Evolutionary conservation across 139 green algal species (phyloP), one percentile per base, ranked within the genome.

Genomic region (Zygnema cylindricum): DNA sequence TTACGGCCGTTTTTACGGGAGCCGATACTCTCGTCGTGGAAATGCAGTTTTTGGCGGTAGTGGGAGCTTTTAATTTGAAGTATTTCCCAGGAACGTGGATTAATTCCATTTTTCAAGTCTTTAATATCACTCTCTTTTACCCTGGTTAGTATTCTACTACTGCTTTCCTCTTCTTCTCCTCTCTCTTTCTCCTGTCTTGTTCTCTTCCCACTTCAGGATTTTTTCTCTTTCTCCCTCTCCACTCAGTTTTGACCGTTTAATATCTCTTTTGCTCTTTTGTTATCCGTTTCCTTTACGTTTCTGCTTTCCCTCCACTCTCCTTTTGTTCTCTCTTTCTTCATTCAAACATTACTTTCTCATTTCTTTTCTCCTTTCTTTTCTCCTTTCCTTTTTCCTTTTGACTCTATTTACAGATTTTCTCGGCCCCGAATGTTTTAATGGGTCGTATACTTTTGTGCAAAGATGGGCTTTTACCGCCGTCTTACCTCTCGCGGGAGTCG

Each of bases 121-220:
- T 79, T 43, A 79, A 79, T 16, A 41, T 79, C 71, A 43, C 71
- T 16, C 71, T 79, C 71, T 79, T 79, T 16, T 79, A 79, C 16
- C 71, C 71, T 79, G 71, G 71, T 79, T 25, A 79, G 71, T 11
- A 73, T 73, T 73, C 30, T 73, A n/a, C n/a, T n/a, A n/a, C n/a
- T n/a, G n/a, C n/a, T n/a, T n/a, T n/a, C n/a, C n/a, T n/a, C n/a
- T n/a, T n/a, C n/a, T n/a, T n/a, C n/a, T n/a, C n/a, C n/a, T n/a
- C n/a, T n/a, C n/a, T n/a, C n/a, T n/a, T n/a, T n/a, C n/a, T n/a
- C n/a, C n/a, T n/a, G n/a, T n/a, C n/a, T n/a, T n/a, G n/a, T n/a
- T n/a, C n/a, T n/a, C n/a, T n/a, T n/a, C n/a, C n/a, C n/a, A n/a
- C n/a, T n/a, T n/a, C n/a, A n/a, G n/a, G n/a, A n/a, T n/a, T n/a